Percentiles rank a stretch among this genome's conserved stretches.
phyloP scores from a whole-genome alignment of 306 rosid genomes.

The Macrotyloma uniflorum region DNA sequence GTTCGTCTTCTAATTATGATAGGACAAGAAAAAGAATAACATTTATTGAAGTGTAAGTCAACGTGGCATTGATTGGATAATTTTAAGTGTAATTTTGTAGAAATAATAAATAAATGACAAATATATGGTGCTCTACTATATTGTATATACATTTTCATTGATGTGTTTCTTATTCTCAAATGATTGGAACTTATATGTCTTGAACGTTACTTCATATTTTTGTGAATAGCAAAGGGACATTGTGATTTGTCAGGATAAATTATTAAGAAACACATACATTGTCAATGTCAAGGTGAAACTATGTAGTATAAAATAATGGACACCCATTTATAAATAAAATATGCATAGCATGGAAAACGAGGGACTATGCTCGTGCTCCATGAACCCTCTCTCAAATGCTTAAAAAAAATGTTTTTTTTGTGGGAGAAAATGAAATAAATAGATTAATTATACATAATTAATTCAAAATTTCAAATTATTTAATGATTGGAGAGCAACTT shows the following conservation, averaged over 20 bases:
- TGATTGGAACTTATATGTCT: slow-evolving; percentile 17
- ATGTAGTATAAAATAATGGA: background rate
- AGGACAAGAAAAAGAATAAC: background rate
- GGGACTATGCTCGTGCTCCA: slow-evolving; percentile 7
- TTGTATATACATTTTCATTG: background rate
- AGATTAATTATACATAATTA: too few species aligned
- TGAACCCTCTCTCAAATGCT: background rate
- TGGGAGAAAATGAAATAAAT: too few species aligned
- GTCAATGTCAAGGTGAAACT: background rate
- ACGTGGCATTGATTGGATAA: background rate
- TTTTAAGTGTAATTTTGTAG: background rate
- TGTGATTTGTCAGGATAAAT: background rate
- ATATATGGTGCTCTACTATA: background rate
- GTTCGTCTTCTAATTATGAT: background rate
- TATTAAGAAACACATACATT: background rate
- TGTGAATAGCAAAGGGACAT: background rate
- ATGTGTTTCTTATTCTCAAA: background rate
- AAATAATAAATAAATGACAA: slow-evolving; percentile 1
- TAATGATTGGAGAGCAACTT: too few species aligned
- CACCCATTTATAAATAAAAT: background rate
- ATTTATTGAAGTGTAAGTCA: background rate
- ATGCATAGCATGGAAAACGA: slow-evolving; percentile 31
- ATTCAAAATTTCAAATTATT: too few species aligned
- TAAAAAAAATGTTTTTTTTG: background rate
- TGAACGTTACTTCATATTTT: slow-evolving; percentile 4